Percentiles rank a stretch among this genome's conserved stretches.
Evolutionary conservation across 2,329 filamentous ascomycete species (phyloP).

Genomic region (Penicillium sp.): DNA sequence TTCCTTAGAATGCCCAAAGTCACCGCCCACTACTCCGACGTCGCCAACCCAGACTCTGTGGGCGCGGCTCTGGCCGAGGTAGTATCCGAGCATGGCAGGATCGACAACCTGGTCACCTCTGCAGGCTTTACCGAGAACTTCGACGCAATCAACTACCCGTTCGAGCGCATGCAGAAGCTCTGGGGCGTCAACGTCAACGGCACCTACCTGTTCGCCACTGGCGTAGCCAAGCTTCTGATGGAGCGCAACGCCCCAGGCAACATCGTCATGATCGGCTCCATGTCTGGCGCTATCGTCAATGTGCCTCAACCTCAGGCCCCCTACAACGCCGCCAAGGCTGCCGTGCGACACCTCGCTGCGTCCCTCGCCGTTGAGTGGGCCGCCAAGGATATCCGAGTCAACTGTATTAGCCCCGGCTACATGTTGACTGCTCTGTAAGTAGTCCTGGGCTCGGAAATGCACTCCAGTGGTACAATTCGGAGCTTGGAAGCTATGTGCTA

Average conservation of each 20-base stretch:
- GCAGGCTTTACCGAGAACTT: constrained; percentile 96
- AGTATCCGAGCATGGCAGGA: constrained; percentile 67
- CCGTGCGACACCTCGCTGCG: constrained; percentile 78
- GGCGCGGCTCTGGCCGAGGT: constrained; percentile 67
- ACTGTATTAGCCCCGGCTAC: constrained; percentile 92
- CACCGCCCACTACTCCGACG: constrained; percentile 86
- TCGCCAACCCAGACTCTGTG: constrained; percentile 74
- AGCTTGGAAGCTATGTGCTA: not conserved
- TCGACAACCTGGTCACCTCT: constrained; percentile 91
- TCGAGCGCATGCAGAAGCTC: constrained; percentile 86
- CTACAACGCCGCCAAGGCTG: constrained; percentile 91
- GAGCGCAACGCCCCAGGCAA: constrained; percentile 71
- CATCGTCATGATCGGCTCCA: constrained; percentile 93
- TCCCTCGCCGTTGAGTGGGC: constrained; percentile 95
- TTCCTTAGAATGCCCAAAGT: constrained; percentile 65
- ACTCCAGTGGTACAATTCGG: not conserved
- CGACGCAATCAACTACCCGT: constrained; percentile 82
- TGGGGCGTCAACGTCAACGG: constrained; percentile 93
- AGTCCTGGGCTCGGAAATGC: not conserved
- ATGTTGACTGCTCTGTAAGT: constrained; percentile 89
- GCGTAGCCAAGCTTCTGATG: constrained; percentile 84
- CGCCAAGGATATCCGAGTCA: constrained; percentile 78
- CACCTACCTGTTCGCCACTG: constrained; percentile 81
- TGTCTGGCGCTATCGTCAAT: constrained; percentile 91
- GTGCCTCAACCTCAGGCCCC: constrained; percentile 89